Percentiles rank a stretch among this genome's conserved stretches.
Evolutionary conservation across 768 basidiomycete genomes (phyloP).

Genomic region (Cyclocybe cylindracea): DNA sequence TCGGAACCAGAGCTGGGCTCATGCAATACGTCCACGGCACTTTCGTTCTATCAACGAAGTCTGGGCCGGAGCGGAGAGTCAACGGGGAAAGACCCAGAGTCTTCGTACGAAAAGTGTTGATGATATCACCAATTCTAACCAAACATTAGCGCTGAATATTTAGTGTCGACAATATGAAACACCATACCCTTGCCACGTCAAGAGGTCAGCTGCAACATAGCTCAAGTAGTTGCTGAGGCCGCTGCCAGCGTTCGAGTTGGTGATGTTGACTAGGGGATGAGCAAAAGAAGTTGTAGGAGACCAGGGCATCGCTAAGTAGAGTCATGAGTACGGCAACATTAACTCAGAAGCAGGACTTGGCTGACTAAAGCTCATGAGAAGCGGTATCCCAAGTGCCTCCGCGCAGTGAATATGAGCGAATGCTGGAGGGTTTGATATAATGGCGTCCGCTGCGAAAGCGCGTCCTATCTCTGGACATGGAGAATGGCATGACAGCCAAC

Average conservation of each 20-base stretch:
- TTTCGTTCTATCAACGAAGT: constrained; percentile 51
- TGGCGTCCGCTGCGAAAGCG: constrained; percentile 60
- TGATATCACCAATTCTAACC: constrained; percentile 54
- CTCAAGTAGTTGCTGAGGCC: constrained; percentile 59
- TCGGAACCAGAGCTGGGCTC: constrained; percentile 57
- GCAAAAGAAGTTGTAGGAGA: constrained; percentile 55
- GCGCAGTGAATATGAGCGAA: constrained; percentile 70
- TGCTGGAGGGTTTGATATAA: constrained; percentile 67
- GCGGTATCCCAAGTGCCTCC: constrained; percentile 60
- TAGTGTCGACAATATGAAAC: background rate
- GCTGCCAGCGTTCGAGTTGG: constrained; percentile 49
- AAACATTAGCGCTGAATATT: background rate
- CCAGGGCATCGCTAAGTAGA: constrained; percentile 64
- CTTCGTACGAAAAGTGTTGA: constrained; percentile 55
- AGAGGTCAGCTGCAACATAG: constrained; percentile 58
- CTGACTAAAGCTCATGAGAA: constrained; percentile 60
- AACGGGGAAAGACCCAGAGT: constrained; percentile 52
- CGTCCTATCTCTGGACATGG: constrained; percentile 44
- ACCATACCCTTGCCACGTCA: constrained; percentile 60
- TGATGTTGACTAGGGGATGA: constrained; percentile 65
- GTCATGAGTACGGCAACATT: constrained; percentile 5
- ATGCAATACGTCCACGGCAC: constrained; percentile 68
- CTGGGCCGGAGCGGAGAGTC: constrained; percentile 48
- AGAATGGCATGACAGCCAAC: constrained; percentile 53
- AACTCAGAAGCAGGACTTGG: constrained; percentile 9